phyloP scores from a whole-genome alignment of 2,329 filamentous ascomycete genomes.

The Scedosporium aurantiacum region DNA sequence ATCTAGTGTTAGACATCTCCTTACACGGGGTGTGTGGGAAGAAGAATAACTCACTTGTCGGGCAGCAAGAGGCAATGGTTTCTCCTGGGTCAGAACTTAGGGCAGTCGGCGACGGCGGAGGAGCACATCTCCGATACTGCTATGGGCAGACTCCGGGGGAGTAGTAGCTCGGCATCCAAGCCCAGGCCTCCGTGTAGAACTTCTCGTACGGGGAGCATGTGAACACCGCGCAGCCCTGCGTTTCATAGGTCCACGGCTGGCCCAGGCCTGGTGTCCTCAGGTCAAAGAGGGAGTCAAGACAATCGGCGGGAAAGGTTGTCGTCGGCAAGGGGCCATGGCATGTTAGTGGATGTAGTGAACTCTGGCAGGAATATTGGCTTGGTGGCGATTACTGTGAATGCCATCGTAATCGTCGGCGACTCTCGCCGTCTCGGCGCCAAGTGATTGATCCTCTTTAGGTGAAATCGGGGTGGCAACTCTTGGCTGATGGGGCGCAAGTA shows the following conservation, averaged over 20 bases:
- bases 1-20: background rate
- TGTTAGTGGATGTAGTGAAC: background rate
- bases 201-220: background rate
- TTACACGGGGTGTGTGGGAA: background rate
- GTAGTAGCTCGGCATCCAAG: constrained; percentile 1
- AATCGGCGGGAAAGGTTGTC: background rate
- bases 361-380: background rate
- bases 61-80: background rate
- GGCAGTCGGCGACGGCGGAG: background rate
- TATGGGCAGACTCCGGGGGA: background rate
- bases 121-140: background rate
- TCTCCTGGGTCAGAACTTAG: background rate
- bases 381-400: too few species aligned
- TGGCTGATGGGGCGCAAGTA: too few species aligned
- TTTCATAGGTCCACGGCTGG: background rate
- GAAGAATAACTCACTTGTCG: background rate
- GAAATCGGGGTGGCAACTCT: too few species aligned
- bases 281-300: background rate
- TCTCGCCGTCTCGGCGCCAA: too few species aligned
- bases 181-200: background rate
- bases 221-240: background rate
- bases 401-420: too few species aligned
- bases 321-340: background rate
- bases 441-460: too few species aligned
- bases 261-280: background rate